These are phyloP conservation scores for Eurotiales sp. DNA, from an alignment of 2,329 filamentous ascomycete species.

Conservation along the genomic window DNA sequence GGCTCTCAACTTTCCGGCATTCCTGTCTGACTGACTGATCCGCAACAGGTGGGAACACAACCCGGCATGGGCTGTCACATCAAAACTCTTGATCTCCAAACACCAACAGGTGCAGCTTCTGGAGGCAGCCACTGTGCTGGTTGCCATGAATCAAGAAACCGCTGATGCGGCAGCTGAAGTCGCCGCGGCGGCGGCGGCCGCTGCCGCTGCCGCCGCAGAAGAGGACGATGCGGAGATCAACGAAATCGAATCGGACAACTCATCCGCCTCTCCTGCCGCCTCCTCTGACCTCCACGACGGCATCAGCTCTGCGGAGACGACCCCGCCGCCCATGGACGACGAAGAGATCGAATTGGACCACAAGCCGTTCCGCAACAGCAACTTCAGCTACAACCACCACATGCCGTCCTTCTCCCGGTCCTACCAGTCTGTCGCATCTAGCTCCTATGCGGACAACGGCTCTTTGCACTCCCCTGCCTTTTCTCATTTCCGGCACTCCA, in stretches of 20 bases:
- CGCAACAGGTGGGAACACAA: constrained; percentile 92
- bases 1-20: constrained; percentile 13
- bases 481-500: constrained; percentile 66
- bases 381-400: constrained; percentile 48
- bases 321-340: constrained; percentile 77
- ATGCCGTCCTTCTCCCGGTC: constrained; percentile 64
- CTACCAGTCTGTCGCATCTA: constrained; percentile 67
- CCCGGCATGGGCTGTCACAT: constrained; percentile 94
- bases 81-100: constrained; percentile 97
- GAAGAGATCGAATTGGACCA: constrained; percentile 49
- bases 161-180: constrained; percentile 56
- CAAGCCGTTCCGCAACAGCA: constrained; percentile 19
- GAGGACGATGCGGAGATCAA: constrained; percentile 57
- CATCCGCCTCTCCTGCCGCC: constrained; percentile 75
- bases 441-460: constrained; percentile 53
- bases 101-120: constrained; percentile 98
- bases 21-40: constrained; percentile 20
- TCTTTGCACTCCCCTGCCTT: constrained; percentile 47
- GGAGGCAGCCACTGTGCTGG: constrained; percentile 92
- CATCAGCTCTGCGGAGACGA: constrained; percentile 85
- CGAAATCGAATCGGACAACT: constrained; percentile 71
- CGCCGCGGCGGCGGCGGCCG: background rate
- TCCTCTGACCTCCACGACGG: constrained; percentile 72
- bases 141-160: constrained; percentile 75
- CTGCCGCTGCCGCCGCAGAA: constrained; percentile 43